phyloP scores from a whole-genome alignment of 192 early-diverging fungal species.

The Geosiphon pyriformis region DNA sequence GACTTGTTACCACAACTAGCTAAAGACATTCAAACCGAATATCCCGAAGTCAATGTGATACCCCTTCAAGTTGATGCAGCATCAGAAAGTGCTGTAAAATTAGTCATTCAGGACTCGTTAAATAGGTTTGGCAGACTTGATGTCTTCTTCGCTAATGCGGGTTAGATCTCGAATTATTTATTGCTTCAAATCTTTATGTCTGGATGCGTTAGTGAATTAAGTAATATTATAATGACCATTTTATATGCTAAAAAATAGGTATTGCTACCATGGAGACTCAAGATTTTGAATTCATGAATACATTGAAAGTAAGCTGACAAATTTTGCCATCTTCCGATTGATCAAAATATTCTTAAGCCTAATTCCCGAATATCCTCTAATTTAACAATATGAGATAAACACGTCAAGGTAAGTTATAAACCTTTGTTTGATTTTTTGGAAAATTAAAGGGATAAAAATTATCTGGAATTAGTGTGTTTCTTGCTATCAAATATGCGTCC shows the following conservation, averaged over 20 bases:
- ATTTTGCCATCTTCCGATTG: too few species aligned
- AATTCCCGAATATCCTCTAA: too few species aligned
- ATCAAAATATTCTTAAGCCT: too few species aligned
- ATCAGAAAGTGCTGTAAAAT: constrained; percentile 30
- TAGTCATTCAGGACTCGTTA: constrained; percentile 37
- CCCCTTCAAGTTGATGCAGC: constrained; percentile 42
- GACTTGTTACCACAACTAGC: constrained; percentile 36
- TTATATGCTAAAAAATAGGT: too few species aligned
- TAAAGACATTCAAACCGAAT: constrained; percentile 32
- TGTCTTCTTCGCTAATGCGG: constrained; percentile 55
- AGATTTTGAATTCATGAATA: too few species aligned
- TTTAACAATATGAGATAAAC: constrained; percentile 38
- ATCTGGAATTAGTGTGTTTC: constrained; percentile 31
- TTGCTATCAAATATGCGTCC: constrained; percentile 43
- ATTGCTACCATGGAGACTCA: too few species aligned
- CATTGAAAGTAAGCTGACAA: too few species aligned
- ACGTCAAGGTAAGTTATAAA: constrained; percentile 35
- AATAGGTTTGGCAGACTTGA: constrained; percentile 41
- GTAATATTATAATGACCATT: too few species aligned
- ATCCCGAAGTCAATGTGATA: constrained; percentile 31
- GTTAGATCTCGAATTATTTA: too few species aligned
- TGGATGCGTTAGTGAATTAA: too few species aligned
- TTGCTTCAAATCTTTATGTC: too few species aligned
- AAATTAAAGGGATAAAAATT: too few species aligned
- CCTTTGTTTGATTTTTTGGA: background rate